These are phyloP conservation scores for Suhomyces choctaworum DNA, from an alignment of 1,139 yeast genomes.

Conservation along the genomic window DNA sequence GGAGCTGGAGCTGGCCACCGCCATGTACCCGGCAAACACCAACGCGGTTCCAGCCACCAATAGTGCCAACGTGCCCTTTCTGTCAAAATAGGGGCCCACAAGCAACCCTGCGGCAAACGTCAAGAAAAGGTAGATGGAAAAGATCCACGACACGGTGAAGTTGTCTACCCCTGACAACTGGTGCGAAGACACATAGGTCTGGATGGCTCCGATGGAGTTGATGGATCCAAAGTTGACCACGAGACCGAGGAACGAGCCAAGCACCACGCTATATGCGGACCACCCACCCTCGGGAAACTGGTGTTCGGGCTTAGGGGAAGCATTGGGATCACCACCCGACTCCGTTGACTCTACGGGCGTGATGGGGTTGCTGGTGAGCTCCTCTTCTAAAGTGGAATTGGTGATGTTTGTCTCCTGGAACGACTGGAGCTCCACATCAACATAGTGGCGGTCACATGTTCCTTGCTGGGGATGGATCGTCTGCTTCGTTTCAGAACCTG, in stretches of 20 bases:
- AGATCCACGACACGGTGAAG: conserved; percentile 36
- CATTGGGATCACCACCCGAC: too few species aligned
- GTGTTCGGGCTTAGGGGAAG: too few species aligned
- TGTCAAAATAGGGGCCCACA: conserved; percentile 41
- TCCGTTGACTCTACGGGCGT: too few species aligned
- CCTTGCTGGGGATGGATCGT: too few species aligned
- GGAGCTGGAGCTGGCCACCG: conserved; percentile 30
- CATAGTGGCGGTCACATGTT: too few species aligned
- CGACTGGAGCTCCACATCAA: too few species aligned
- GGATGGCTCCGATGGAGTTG: conserved; percentile 40
- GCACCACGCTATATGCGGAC: conserved; percentile 33
- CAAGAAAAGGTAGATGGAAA: conserved; percentile 36
- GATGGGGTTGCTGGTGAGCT: too few species aligned
- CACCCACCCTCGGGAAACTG: conserved; percentile 31
- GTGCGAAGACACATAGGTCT: conserved; percentile 35
- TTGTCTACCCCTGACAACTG: conserved; percentile 26
- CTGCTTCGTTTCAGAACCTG: too few species aligned
- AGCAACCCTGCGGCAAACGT: conserved; percentile 34
- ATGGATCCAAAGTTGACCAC: conserved; percentile 33
- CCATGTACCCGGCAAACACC: conserved; percentile 36
- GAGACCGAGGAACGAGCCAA: conserved; percentile 38
- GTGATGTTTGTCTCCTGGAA: too few species aligned
- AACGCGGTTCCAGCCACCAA: conserved; percentile 28
- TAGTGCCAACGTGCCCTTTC: conserved; percentile 31
- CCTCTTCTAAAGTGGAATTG: too few species aligned